Percentiles rank a stretch among this genome's conserved stretches.
Conservation (phyloP, 805 yeast species). For the Lipomyces yamadae region DNA sequence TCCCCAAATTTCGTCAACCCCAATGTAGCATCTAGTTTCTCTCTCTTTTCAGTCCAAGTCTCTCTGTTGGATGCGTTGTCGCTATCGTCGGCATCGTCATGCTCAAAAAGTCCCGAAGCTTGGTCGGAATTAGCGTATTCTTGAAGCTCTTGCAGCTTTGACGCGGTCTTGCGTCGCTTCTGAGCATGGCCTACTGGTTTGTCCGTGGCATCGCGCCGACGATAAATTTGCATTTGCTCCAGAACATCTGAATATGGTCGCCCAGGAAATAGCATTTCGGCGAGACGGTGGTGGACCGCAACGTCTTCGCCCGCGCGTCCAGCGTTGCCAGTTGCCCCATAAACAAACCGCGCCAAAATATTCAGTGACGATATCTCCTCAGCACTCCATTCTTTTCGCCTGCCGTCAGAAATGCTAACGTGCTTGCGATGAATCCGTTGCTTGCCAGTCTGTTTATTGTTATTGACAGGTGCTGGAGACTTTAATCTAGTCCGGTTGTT, state of each 20-base stretch:
- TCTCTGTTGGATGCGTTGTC: neutral
- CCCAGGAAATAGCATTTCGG: neutral
- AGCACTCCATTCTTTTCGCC: neutral
- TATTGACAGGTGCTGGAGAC: neutral
- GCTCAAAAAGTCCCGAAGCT: neutral
- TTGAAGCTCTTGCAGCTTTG: neutral
- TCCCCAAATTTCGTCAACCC: neutral
- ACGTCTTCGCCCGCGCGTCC: neutral
- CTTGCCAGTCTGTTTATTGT: neutral
- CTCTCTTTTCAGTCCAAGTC: neutral
- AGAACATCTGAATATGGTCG: neutral
- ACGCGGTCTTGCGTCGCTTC: neutral
- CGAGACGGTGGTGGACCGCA: neutral
- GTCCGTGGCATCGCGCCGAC: neutral
- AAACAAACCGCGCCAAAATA: neutral
- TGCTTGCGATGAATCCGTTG: neutral
- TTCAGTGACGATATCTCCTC: constrained; percentile 1
- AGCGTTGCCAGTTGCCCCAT: neutral
- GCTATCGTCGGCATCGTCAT: neutral
- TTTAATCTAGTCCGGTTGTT: neutral
- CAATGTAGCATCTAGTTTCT: neutral
- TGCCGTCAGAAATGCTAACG: neutral
- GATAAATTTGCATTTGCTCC: neutral
- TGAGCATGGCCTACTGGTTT: neutral
- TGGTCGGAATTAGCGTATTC: neutral